A percentile compares a stretch with the other conserved stretches of the same genome.
These are phyloP conservation scores for Eimeria tenella DNA, from an alignment of 169 alveolate genomes.

Conservation along the genomic window DNA sequence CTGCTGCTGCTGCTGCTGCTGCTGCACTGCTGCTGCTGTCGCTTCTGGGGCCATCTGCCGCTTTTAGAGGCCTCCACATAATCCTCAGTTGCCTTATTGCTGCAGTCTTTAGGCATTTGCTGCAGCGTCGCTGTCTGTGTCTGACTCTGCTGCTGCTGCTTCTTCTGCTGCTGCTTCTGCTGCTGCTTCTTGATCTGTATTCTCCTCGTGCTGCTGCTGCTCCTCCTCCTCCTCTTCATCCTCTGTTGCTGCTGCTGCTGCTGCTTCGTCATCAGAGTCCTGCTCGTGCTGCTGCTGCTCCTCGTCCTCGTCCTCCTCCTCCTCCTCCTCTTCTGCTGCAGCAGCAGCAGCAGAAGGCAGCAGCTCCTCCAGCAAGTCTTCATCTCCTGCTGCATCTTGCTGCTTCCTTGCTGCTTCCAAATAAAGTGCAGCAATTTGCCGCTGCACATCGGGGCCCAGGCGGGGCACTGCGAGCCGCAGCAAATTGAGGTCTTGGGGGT, in stretches of 20 bases:
- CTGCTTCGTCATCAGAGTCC: background rate
- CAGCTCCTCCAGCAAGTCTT: background rate
- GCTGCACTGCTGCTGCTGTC: no score
- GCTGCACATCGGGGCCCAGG: conserved; percentile 43
- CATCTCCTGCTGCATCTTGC: background rate
- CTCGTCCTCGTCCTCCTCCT: background rate
- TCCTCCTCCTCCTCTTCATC: background rate
- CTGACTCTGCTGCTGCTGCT: no score
- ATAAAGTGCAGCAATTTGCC: conserved; percentile 40
- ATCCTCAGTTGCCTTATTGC: no score
- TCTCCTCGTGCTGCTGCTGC: conserved; percentile 17
- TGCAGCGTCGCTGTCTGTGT: no score
- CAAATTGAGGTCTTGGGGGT: conserved; percentile 8
- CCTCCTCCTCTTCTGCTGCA: no score
- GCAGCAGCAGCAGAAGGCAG: no score
- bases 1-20: no score
- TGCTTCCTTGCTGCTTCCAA: background rate
- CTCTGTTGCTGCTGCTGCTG: background rate
- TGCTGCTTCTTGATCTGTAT: no score
- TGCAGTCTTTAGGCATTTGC: no score
- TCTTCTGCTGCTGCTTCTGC: no score
- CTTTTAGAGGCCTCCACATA: no score
- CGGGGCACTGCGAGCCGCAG: conserved; percentile 23
- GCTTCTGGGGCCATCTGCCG: no score
- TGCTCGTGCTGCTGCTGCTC: background rate